Evolutionary conservation across 768 basidiomycete genomes (phyloP).

Genomic region (Suillus ampliporus): DNA sequence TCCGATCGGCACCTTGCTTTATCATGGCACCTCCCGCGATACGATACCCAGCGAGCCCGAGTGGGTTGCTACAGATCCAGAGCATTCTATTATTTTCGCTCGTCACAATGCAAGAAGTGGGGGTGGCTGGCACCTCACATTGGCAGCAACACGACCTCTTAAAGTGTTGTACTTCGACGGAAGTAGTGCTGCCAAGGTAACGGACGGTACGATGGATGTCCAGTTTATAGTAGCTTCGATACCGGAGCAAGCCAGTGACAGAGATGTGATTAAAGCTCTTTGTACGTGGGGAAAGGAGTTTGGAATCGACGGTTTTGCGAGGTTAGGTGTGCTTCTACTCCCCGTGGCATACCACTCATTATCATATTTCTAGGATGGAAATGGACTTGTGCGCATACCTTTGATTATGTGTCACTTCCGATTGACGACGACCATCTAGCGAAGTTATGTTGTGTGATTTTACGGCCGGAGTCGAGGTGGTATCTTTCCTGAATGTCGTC

Average conservation of each 20-base stretch:
- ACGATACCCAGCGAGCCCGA: slow-evolving; percentile 35
- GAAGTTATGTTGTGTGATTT: slow-evolving; percentile 58
- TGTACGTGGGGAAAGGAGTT: slow-evolving; percentile 40
- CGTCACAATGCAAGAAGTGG: not conserved
- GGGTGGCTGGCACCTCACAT: slow-evolving; percentile 38
- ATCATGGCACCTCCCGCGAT: slow-evolving; percentile 33
- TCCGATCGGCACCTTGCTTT: slow-evolving; percentile 42
- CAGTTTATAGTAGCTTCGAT: slow-evolving; percentile 40
- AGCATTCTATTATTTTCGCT: slow-evolving; percentile 45
- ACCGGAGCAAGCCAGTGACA: slow-evolving; percentile 29
- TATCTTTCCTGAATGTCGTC: slow-evolving; percentile 44
- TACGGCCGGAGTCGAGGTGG: slow-evolving; percentile 42
- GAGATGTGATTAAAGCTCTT: slow-evolving; percentile 32
- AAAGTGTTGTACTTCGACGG: slow-evolving; percentile 41
- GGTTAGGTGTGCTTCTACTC: slow-evolving; percentile 14
- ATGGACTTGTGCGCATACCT: slow-evolving; percentile 50
- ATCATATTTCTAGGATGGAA: slow-evolving; percentile 46
- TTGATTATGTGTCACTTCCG: not conserved
- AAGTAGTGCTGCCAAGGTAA: slow-evolving; percentile 36
- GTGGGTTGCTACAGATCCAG: slow-evolving; percentile 43
- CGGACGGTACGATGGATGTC: slow-evolving; percentile 38
- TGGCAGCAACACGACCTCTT: slow-evolving; percentile 32
- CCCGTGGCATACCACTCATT: not conserved
- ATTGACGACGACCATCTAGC: slow-evolving; percentile 29
- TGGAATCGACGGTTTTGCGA: slow-evolving; percentile 41